Evolutionary conservation across 2,329 filamentous ascomycete genomes (phyloP).

Genomic region (Beauveria brongniartii): DNA sequence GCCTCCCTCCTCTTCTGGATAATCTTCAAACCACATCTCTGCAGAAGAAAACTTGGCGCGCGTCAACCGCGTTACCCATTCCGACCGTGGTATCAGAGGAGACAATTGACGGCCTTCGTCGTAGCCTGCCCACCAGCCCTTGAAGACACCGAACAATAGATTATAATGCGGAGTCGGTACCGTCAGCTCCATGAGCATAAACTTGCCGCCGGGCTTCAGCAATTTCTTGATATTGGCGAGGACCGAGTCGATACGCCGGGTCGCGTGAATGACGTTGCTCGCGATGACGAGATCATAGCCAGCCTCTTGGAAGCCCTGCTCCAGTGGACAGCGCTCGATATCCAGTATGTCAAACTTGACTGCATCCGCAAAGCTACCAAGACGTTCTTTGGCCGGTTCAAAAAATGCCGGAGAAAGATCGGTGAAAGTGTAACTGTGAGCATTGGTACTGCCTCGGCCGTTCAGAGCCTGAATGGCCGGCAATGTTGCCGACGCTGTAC

Average conservation of each 20-base stretch:
- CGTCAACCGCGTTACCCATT: constrained; percentile 6
- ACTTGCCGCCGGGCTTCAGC: constrained; percentile 35
- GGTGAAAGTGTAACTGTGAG: constrained; percentile 33
- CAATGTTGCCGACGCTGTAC: constrained; percentile 33
- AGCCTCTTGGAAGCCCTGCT: constrained; percentile 24
- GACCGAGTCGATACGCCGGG: constrained; percentile 11
- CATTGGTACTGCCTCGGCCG: constrained; percentile 6
- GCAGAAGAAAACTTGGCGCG: constrained; percentile 1
- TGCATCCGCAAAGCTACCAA: constrained; percentile 16
- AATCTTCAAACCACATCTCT: neutral
- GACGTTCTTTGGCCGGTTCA: constrained; percentile 23
- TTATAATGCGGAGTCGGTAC: constrained; percentile 15
- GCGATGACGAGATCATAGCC: constrained; percentile 33
- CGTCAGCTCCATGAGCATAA: constrained; percentile 34
- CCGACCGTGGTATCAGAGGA: constrained; percentile 2
- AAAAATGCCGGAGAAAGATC: constrained; percentile 36
- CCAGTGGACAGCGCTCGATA: constrained; percentile 17
- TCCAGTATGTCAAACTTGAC: constrained; percentile 20
- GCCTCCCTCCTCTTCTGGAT: neutral
- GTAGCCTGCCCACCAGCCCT: constrained; percentile 30
- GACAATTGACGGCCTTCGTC: constrained; percentile 17
- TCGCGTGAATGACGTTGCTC: constrained; percentile 31
- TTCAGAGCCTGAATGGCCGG: constrained; percentile 25
- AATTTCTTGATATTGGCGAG: constrained; percentile 19
- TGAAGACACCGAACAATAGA: constrained; percentile 24